A percentile compares a stretch with the other conserved stretches of the same genome.
phyloP scores from a whole-genome alignment of 371 early-diverging fungal species.

The Syncephalis plumigaleata region DNA sequence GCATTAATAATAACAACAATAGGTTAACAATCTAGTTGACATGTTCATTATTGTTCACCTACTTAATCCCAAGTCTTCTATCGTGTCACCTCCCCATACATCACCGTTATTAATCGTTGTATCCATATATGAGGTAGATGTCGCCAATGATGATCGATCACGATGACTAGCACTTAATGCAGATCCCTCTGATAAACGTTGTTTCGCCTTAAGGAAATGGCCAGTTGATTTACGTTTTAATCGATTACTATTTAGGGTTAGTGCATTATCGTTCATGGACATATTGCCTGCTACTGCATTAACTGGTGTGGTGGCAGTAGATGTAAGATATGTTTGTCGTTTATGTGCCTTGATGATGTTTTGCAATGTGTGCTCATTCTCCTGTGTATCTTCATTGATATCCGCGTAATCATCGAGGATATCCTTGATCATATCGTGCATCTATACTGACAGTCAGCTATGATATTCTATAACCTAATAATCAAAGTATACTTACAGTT shows the following conservation, averaged over 20 bases:
- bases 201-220: not conserved
- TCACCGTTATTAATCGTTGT: too few relatives aligned
- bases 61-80: not conserved
- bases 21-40: not conserved
- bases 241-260: not conserved
- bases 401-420: not conserved
- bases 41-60: not conserved
- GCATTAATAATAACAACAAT: not conserved
- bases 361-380: not conserved
- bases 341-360: not conserved
- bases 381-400: not conserved
- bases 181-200: not conserved
- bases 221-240: not conserved
- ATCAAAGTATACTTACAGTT: conserved; percentile 5
- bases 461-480: conserved; percentile 5
- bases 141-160: too few relatives aligned
- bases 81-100: too few relatives aligned
- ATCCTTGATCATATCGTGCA: conserved; percentile 5
- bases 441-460: conserved; percentile 9
- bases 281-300: not conserved
- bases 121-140: too few relatives aligned
- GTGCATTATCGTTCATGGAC: too few relatives aligned
- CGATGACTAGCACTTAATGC: not conserved
- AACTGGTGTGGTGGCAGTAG: not conserved
- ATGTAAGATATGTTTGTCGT: not conserved